Conservation (phyloP, 2,329 filamentous ascomycete species). For the Ophiostoma tasmaniense region DNA sequence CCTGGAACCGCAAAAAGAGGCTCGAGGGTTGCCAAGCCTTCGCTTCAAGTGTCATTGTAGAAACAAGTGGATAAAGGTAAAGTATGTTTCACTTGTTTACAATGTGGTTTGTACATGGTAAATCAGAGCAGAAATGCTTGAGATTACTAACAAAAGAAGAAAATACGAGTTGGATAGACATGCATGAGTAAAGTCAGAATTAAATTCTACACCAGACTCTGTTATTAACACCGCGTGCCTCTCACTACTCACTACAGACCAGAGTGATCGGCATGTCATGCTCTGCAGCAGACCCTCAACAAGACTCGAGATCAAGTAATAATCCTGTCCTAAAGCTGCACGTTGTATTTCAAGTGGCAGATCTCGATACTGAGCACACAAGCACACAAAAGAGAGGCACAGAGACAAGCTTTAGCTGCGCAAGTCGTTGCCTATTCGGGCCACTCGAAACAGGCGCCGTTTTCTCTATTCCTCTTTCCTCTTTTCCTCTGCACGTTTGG, state of each 20-base stretch:
- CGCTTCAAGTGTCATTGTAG: neutral
- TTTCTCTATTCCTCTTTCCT: neutral
- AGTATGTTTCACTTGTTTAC: too few relatives aligned
- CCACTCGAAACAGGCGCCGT: neutral
- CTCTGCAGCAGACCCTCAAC: neutral
- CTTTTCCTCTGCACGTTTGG: neutral
- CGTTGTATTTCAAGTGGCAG: neutral
- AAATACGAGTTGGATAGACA: too few relatives aligned
- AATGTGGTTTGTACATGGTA: too few relatives aligned
- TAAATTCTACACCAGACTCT: neutral
- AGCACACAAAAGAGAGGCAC: neutral
- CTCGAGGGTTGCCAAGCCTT: conserved; percentile 2
- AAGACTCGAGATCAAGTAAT: neutral
- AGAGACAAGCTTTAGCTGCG: neutral
- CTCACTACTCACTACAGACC: neutral
- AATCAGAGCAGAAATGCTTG: too few relatives aligned
- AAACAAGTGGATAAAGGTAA: neutral
- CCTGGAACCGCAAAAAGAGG: conserved; percentile 5
- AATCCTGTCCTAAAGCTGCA: neutral
- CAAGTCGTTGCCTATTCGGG: neutral
- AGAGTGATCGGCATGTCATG: neutral
- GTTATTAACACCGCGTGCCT: neutral
- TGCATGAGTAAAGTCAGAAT: too few relatives aligned
- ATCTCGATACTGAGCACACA: neutral
- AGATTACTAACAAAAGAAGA: too few relatives aligned